phyloP scores from a whole-genome alignment of 2,329 filamentous ascomycete genomes.

The Gyromitra esculenta region DNA sequence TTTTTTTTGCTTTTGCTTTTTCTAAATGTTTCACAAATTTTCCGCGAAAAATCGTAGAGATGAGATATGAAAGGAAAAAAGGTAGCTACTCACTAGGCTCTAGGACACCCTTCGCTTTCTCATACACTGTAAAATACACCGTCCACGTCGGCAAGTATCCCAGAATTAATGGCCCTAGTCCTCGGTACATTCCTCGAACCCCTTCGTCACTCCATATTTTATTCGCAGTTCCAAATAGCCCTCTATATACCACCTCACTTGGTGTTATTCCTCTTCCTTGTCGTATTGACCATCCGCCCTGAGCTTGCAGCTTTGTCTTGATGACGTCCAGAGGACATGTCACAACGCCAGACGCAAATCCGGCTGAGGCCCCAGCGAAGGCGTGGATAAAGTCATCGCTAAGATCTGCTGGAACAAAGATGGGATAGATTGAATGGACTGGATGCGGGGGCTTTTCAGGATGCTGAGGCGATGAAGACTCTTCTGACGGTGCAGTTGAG shows the following conservation, averaged over 20 bases:
- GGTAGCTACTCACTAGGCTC: slow-evolving; percentile 64
- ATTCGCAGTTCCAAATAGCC: slow-evolving; percentile 83
- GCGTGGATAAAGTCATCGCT: slow-evolving; percentile 75
- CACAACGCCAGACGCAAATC: slow-evolving; percentile 90
- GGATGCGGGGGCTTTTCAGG: slow-evolving; percentile 37
- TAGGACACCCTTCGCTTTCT: slow-evolving; percentile 81
- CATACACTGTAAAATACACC: slow-evolving; percentile 97
- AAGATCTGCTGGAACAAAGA: slow-evolving; percentile 59
- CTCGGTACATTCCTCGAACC: slow-evolving; percentile 88
- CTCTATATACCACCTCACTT: slow-evolving; percentile 71
- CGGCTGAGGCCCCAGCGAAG: slow-evolving; percentile 85
- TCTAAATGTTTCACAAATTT: slow-evolving; percentile 28
- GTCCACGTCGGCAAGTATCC: slow-evolving; percentile 98
- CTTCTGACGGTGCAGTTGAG: slow-evolving; percentile 22
- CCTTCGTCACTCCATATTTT: slow-evolving; percentile 91
- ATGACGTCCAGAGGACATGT: slow-evolving; percentile 98
- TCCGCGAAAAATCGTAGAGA: not conserved
- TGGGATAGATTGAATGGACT: slow-evolving; percentile 44
- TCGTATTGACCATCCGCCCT: slow-evolving; percentile 75
- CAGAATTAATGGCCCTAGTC: slow-evolving; percentile 90
- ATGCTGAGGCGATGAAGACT: slow-evolving; percentile 10
- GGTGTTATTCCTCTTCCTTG: slow-evolving; percentile 49
- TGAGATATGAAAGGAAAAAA: slow-evolving; percentile 2
- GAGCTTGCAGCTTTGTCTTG: slow-evolving; percentile 96
- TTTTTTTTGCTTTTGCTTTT: slow-evolving; percentile 19